Evolutionary conservation across 2,329 filamentous ascomycete species (phyloP), one percentile per base, ranked within the genome.

Genomic region (Ascochyta lentis): DNA sequence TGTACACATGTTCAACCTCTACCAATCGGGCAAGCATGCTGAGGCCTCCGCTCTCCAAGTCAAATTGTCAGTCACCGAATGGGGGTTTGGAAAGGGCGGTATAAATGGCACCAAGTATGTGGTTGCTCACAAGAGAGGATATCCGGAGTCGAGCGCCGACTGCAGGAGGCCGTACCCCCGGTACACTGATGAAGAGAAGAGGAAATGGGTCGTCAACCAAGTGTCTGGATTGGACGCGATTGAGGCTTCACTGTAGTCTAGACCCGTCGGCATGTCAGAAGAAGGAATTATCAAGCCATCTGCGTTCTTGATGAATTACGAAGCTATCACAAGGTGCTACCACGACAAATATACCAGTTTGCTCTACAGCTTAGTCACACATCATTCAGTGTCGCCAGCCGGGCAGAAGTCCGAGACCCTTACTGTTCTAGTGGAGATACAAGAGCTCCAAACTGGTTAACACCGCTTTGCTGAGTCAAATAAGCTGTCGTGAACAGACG

Each of bases 91-190:
- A 26, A 84, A 84, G 67, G 81, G 81, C 3, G 83, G 83, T n/a
- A 84, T 86, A 67, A 85, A 85, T 63, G 83, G 84, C 9, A 86
- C 81, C 7, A 86, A 86, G 68, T 86, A 81, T 78, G 78, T 84
- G n/a, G 83, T 85, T 33, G 81, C 80, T 34, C 80, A 84, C 65
- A 68, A 81, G 24, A 74, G 74, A 16, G 83, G 81, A n/a, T 86
- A 86, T 63, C 78, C 82, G 1, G 67, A 79, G 29, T 72, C 75
- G 15, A 84, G 79, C 65, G 77, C 77, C 47, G 79, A 85, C 65
- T 86, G 82, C 68, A 75, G 84, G 41, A 72, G 80, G 46, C 83
- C 84, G 15, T 85, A 84, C 59, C 84, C 84, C 0, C 71, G 76
- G 59, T 86, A 79, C 59, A 57, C 67, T 2, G 77, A 79, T 55